Evolutionary conservation across 2,329 filamentous ascomycete genomes (phyloP), one percentile per base, ranked within the genome.

Genomic region (Xylariaceae sp.): DNA sequence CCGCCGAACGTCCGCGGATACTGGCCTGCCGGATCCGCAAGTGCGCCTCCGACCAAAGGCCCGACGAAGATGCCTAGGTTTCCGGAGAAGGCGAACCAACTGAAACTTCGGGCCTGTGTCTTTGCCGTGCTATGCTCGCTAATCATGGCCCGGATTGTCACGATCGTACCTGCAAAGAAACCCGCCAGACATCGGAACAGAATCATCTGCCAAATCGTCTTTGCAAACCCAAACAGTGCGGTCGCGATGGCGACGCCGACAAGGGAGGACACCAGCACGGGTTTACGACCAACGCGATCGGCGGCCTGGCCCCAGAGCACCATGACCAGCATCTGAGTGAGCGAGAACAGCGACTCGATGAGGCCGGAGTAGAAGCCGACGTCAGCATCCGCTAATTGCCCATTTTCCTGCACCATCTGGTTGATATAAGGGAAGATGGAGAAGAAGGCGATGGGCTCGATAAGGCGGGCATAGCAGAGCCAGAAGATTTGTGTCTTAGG

Each of bases 401-500:
- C 85, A 44, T 81, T 83, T 42, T 76, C 70, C 61, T 78, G 69
- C 29, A 87, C 80, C 87, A 91, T 91, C 56, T 83, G 71, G 55
- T 82, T 87, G 63, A 93, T 77, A 64, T 86, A 91, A 1, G 87
- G 85, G 54, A 91, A 86, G 60, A 91, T 88, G 59, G 74, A 80
- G 68, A 90, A 91, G 67, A 88, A 91, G n/a, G 85, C 84, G 31
- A 90, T 74, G 1, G 87, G 86, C 56, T 91, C 87, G 34, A 87
- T 70, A 19, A 87, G 58, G 4, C 86, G 79, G 2, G 82, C 81
- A 58, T 81, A 86, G 68, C 87, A 91, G 11, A 93, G 77, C 9
- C 86, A 63, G 24, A 84, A 61, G 39, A 93, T 80, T 60, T 91
- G 87, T n/a, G 59, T 39, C 47, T 66, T 70, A n/a, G 80, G 76